A percentile compares a stretch with the other conserved stretches of the same genome.
These are phyloP conservation scores for Ciborinia camelliae DNA, from an alignment of 2,329 filamentous ascomycete genomes.

Conservation along the genomic window DNA sequence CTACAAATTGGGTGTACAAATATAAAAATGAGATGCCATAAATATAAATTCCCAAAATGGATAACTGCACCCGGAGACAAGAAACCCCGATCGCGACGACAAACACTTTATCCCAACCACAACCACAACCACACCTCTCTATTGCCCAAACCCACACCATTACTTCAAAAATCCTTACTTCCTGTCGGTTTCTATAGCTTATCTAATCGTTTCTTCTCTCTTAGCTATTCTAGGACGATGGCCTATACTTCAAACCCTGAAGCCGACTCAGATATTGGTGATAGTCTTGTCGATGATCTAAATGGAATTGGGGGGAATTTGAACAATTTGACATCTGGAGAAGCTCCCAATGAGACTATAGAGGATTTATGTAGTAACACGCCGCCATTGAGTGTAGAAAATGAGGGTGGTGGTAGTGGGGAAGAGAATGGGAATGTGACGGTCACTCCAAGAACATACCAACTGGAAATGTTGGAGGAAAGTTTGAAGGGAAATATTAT, in stretches of 20 bases:
- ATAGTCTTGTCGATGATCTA: background rate
- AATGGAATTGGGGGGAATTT: background rate
- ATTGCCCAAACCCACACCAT: background rate
- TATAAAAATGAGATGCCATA: background rate
- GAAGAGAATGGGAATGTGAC: constrained; percentile 21
- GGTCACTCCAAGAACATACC: constrained; percentile 49
- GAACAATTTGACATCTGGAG: background rate
- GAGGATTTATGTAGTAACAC: background rate
- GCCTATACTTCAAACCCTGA: background rate
- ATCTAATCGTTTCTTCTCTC: background rate
- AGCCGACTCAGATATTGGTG: background rate
- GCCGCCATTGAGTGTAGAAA: background rate
- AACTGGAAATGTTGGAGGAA: constrained; percentile 71
- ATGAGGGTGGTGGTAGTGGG: background rate
- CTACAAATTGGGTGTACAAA: background rate
- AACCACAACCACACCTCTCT: background rate
- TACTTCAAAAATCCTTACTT: background rate
- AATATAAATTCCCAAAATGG: constrained; percentile 4
- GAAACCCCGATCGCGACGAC: constrained; percentile 2
- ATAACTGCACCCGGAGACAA: background rate
- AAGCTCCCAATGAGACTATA: background rate
- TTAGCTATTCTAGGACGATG: background rate
- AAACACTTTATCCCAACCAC: background rate
- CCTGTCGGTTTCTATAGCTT: background rate
- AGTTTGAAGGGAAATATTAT: constrained; percentile 69